These are phyloP conservation scores for Fusarium tuaranense DNA, from an alignment of 2,329 filamentous ascomycete genomes.

Conservation along the genomic window DNA sequence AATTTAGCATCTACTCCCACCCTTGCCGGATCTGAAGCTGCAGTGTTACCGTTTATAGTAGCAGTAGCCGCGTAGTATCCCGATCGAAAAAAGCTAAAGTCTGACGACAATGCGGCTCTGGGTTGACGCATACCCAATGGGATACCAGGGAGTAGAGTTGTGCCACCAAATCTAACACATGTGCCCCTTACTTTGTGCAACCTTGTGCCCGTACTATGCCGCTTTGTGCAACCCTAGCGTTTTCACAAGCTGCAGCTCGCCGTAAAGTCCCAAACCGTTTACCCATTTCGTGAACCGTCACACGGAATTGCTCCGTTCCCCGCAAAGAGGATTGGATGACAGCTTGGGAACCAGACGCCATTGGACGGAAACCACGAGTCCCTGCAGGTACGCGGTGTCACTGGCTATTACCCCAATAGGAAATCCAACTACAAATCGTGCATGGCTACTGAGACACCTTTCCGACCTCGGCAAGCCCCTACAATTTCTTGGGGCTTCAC, in stretches of 20 bases:
- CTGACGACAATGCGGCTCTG: background rate
- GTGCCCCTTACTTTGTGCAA: background rate
- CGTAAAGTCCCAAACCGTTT: background rate
- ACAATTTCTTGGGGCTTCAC: constrained; percentile 18
- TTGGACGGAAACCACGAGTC: constrained; percentile 27
- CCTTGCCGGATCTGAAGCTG: background rate
- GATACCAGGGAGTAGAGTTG: background rate
- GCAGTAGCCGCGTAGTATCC: background rate
- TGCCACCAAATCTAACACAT: background rate
- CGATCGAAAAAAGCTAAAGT: background rate
- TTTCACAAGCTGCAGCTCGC: background rate
- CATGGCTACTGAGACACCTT: constrained; percentile 29
- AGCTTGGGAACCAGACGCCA: constrained; percentile 31
- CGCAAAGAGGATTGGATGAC: constrained; percentile 21
- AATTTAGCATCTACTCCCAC: background rate
- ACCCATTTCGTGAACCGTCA: constrained; percentile 22
- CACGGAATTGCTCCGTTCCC: constrained; percentile 11
- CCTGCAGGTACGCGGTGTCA: constrained; percentile 35
- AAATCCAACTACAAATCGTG: constrained; percentile 30
- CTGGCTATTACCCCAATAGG: constrained; percentile 27
- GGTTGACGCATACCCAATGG: background rate
- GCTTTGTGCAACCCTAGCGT: background rate
- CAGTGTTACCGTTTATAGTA: background rate
- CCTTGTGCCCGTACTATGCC: background rate
- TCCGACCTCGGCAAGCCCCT: constrained; percentile 14